Evolutionary conservation across 2,329 filamentous ascomycete genomes (phyloP).

Genomic region (Rutstroemia sp.): DNA sequence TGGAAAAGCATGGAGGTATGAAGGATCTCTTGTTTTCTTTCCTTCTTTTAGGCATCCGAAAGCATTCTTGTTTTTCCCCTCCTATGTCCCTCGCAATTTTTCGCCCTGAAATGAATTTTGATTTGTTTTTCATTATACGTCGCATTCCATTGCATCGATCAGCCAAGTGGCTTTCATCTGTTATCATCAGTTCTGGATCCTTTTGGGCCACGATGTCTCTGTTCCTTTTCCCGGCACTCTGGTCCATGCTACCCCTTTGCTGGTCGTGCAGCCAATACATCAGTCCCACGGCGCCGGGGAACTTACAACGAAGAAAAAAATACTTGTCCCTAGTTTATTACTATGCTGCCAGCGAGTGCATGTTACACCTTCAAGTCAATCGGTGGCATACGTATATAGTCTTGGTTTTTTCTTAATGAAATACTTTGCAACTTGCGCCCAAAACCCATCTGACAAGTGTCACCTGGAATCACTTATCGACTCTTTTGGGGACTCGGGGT

Average conservation of each 20-base stretch:
- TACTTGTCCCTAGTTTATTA: too few relatives aligned
- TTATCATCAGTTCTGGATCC: neutral
- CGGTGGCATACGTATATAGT: neutral
- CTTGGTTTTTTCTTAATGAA: neutral
- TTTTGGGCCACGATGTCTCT: neutral
- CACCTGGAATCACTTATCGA: neutral
- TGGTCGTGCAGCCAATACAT: neutral
- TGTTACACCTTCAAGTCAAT: too few relatives aligned
- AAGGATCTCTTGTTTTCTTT: neutral
- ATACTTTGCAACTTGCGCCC: neutral
- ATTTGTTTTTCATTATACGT: neutral
- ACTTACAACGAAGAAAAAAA: neutral
- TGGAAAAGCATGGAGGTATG: conserved; percentile 18
- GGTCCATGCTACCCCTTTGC: neutral
- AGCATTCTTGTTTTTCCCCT: neutral
- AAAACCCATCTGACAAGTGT: neutral
- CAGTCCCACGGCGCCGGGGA: neutral
- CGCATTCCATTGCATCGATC: neutral
- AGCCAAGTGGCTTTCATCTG: neutral
- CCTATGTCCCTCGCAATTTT: neutral
- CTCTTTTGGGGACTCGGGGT: neutral
- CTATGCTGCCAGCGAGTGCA: too few relatives aligned
- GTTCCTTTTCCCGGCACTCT: neutral
- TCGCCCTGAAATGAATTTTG: neutral
- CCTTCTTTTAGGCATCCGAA: neutral